Percentiles rank a stretch among this genome's conserved stretches.
phyloP scores from a whole-genome alignment of 2,329 filamentous ascomycete genomes.

The Aciculosporium take region DNA sequence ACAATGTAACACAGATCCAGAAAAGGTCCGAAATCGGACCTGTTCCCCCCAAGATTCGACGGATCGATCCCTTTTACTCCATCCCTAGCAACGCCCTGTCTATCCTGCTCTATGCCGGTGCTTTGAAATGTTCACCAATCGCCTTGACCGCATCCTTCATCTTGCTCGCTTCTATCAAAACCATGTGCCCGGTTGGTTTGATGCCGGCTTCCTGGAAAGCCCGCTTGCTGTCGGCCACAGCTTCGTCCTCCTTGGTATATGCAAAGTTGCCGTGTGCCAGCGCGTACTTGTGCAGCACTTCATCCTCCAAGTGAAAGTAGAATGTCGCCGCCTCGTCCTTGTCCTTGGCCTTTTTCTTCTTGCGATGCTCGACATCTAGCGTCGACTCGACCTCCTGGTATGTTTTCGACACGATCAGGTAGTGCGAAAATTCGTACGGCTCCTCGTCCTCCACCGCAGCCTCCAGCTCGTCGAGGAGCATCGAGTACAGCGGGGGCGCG shows the following conservation, averaged over 20 bases:
- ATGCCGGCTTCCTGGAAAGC: slow-evolving; percentile 91
- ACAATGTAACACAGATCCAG: too few species aligned
- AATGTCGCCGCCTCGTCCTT: slow-evolving; percentile 49
- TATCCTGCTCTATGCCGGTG: slow-evolving; percentile 18
- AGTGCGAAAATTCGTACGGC: slow-evolving; percentile 86
- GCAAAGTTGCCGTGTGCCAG: slow-evolving; percentile 55
- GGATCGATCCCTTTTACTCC: too few species aligned
- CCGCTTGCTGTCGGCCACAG: slow-evolving; percentile 76
- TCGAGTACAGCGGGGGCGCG: slow-evolving; percentile 83
- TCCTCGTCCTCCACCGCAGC: slow-evolving; percentile 82
- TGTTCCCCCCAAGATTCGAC: too few species aligned
- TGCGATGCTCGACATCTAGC: slow-evolving; percentile 48
- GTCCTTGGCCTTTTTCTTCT: slow-evolving; percentile 52
- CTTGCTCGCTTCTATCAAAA: slow-evolving; percentile 68
- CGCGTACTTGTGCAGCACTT: slow-evolving; percentile 68
- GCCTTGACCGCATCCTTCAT: slow-evolving; percentile 65
- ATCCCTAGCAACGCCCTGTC: too few species aligned
- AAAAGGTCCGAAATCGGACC: too few species aligned
- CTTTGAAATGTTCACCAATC: slow-evolving; percentile 57
- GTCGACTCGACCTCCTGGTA: slow-evolving; percentile 78
- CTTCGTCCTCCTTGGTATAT: slow-evolving; percentile 70
- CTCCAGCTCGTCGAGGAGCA: slow-evolving; percentile 83
- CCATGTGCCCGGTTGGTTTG: slow-evolving; percentile 68
- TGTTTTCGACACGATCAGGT: slow-evolving; percentile 81
- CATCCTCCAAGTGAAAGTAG: slow-evolving; percentile 94